These are phyloP conservation scores for Stylosanthes scabra DNA, from an alignment of 331 rosid genomes.

Conservation along the genomic window DNA sequence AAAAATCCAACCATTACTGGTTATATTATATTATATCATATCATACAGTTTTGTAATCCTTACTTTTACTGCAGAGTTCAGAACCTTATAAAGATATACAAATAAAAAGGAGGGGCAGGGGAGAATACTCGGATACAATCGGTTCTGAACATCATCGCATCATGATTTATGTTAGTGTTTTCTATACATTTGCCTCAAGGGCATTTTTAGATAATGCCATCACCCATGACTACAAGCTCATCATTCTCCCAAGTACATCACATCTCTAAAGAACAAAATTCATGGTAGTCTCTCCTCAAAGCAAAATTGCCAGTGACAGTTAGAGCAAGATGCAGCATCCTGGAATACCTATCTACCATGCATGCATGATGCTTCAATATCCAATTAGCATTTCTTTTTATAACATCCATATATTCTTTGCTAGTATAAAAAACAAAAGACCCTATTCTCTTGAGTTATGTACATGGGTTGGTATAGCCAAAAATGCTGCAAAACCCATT, in stretches of 20 bases:
- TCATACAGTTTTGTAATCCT: too few species aligned
- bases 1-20: too few species aligned
- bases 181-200: not conserved
- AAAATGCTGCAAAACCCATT: slow-evolving; percentile 6
- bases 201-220: not conserved
- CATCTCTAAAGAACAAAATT: too few species aligned
- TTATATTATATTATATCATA: too few species aligned
- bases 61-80: too few species aligned
- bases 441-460: slow-evolving; percentile 27
- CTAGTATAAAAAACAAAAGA: not conserved
- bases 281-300: not conserved
- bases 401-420: not conserved
- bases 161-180: not conserved
- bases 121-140: too few species aligned
- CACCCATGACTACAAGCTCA: not conserved
- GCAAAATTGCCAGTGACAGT: not conserved
- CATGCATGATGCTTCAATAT: not conserved
- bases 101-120: too few species aligned
- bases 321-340: slow-evolving; percentile 1
- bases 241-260: too few species aligned
- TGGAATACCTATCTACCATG: too few species aligned
- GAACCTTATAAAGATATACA: too few species aligned
- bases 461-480: slow-evolving; percentile 16
- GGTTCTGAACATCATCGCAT: too few species aligned
- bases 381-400: not conserved